These are phyloP conservation scores for Clavulina sp. DNA, from an alignment of 768 basidiomycete genomes.

Conservation along the genomic window DNA sequence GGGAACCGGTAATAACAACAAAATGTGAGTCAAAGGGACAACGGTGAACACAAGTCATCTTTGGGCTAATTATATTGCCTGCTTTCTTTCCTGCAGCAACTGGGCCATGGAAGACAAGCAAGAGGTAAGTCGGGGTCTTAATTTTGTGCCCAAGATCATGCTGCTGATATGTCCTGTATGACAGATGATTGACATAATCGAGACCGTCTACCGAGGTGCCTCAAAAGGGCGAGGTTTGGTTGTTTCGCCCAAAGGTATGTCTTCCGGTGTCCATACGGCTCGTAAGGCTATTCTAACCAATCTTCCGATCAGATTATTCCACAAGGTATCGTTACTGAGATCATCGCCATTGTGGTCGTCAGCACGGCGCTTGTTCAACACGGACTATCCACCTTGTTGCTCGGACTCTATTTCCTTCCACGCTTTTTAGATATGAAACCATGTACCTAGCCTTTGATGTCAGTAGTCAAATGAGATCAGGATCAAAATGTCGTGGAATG, in stretches of 20 bases:
- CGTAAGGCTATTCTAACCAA: not conserved
- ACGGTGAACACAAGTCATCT: not conserved
- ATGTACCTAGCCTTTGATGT: too few relatives aligned
- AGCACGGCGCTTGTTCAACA: too few relatives aligned
- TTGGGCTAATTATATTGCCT: not conserved
- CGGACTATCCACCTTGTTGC: too few relatives aligned
- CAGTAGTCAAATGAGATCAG: too few relatives aligned
- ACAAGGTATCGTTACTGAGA: conserved; percentile 65
- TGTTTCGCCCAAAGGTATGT: conserved; percentile 81
- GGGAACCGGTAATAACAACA: conserved; percentile 99
- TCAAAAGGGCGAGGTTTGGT: conserved; percentile 96
- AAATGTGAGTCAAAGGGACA: conserved; percentile 57
- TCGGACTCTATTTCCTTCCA: not conserved
- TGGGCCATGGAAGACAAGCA: conserved; percentile 99
- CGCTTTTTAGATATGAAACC: too few relatives aligned
- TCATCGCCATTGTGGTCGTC: too few relatives aligned
- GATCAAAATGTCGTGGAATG: too few relatives aligned
- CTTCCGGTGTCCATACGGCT: not conserved
- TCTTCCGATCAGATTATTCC: conserved; percentile 43
- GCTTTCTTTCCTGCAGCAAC: conserved; percentile 39
- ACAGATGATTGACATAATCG: conserved; percentile 91
- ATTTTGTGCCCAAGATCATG: not conserved
- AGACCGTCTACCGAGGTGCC: conserved; percentile 95
- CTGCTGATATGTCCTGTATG: not conserved
- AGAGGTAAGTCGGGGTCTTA: conserved; percentile 40